Evolutionary conservation across 139 green algal species (phyloP), one percentile per base, ranked within the genome.

Genomic region (Chlorella sp.): DNA sequence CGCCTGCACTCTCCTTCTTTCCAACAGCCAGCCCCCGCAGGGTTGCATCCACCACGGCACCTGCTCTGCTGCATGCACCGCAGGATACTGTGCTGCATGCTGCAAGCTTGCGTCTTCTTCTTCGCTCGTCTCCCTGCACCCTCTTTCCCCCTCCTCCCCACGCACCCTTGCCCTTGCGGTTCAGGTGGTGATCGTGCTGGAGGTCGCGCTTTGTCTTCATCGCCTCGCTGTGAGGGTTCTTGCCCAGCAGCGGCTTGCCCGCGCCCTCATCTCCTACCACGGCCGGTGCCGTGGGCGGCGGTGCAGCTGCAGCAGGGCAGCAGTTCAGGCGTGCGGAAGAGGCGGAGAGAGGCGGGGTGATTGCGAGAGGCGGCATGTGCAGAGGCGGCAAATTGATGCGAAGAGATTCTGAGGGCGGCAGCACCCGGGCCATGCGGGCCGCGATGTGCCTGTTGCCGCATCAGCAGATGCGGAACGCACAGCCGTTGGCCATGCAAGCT

Each of bases 171-270:
- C 91, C 91, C 64, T 75, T 88, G 40, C 91, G 85, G 40, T 89
- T 93, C 24, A 93, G 75, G 87, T 93, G 90, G 81, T 93, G 89
- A 76, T 93, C 91, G 66, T 93, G 91, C 48, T 76, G 64, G 48
- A 93, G n/a, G 24, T 93, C 84, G 3, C 76, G n/a, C 83, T 91
- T 91, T 28, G 75, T 93, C 75, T 90, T 90, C 9, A 92, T 36
- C 48, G 75, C 76, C 81, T 91, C 87, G 30, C 57, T 66, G 88
- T 89, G 73, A 9, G 76, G 86, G 69, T 91, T 91, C 71, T 91
- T 93, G 60, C 88, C 88, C 24, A 91, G 75, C 71, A 87, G 81
- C 48, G 91, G 91, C 87, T 91, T 88, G 42, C 16, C n/a, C 42
- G n/a, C 71, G 37, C 15, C 85, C 4, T 83, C 85, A 0, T 83